A percentile compares a stretch with the other conserved stretches of the same genome.
Conservation (phyloP, 768 basidiomycete species). For the Tremella yokohamensis region DNA sequence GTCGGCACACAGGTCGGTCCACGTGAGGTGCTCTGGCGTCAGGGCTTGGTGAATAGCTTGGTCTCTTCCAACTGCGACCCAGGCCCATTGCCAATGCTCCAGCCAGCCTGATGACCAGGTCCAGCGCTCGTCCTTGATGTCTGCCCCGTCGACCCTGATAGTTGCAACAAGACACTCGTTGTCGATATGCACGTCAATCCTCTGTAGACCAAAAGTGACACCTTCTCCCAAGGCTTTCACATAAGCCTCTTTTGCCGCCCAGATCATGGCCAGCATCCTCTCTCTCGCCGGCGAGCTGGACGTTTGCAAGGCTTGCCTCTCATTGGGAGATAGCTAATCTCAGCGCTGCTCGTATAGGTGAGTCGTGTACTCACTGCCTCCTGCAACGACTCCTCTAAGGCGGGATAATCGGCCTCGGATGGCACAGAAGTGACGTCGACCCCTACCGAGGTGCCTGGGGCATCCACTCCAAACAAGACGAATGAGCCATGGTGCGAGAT, state of each 20-base stretch:
- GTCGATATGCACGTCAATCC: conserved; percentile 28
- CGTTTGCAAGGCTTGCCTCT: conserved; percentile 16
- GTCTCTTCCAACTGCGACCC: no score
- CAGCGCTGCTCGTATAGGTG: conserved; percentile 2
- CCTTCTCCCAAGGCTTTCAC: conserved; percentile 43
- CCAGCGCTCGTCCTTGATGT: conserved; percentile 23
- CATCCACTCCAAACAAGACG: conserved; percentile 19
- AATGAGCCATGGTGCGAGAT: conserved; percentile 36
- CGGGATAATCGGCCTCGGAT: conserved; percentile 9
- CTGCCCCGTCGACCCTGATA: conserved; percentile 16
- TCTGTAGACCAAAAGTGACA: conserved; percentile 32
- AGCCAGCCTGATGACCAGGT: conserved; percentile 7
- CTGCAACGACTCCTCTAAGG: conserved; percentile 20
- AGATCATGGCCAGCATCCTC: conserved; percentile 21
- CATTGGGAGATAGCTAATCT: conserved; percentile 10
- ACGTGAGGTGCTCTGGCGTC: neutral
- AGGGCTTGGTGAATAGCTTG: neutral
- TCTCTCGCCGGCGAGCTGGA: conserved; percentile 13
- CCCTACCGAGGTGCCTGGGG: conserved; percentile 19
- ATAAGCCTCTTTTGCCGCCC: conserved; percentile 40
- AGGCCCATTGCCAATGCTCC: neutral
- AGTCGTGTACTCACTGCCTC: neutral
- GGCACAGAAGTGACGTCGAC: conserved; percentile 36
- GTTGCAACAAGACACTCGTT: neutral
- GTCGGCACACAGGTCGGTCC: neutral